Evolutionary conservation across 306 rosid species (phyloP).

Genomic region (Betula pendula): DNA sequence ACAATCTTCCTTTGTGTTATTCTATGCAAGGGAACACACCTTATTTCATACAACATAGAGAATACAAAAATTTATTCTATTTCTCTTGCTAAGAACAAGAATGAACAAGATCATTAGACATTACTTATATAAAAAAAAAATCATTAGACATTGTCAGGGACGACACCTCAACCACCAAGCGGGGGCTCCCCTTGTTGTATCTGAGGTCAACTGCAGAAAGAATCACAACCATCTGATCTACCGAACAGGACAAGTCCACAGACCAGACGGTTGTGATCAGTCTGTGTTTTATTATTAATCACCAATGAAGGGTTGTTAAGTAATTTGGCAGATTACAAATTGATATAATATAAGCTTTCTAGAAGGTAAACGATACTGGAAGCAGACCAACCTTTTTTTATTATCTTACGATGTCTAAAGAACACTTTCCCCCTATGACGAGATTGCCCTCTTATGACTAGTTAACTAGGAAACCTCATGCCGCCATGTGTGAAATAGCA

Average conservation of each 20-base stretch:
- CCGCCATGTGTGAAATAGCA: constrained; percentile 2
- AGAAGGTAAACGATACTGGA: constrained; percentile 35
- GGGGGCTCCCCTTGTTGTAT: background rate
- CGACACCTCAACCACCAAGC: constrained; percentile 31
- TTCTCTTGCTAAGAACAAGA: constrained; percentile 9
- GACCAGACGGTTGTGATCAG: constrained; percentile 16
- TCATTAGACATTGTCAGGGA: background rate
- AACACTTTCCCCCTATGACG: background rate
- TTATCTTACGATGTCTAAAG: background rate
- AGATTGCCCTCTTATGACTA: constrained; percentile 9
- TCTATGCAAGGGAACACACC: background rate
- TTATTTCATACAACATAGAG: no score
- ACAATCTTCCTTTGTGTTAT: background rate
- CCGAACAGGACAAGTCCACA: background rate
- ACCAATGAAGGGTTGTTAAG: background rate
- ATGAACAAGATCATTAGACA: background rate
- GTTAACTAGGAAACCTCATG: no score
- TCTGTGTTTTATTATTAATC: background rate
- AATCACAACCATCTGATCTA: background rate
- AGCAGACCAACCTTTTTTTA: constrained; percentile 24
- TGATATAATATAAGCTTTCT: constrained; percentile 29
- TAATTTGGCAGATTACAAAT: background rate
- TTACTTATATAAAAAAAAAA: no score
- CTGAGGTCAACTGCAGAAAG: constrained; percentile 2
- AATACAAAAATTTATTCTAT: no score